These are phyloP conservation scores for Peltaster fructicola DNA, from an alignment of 2,329 filamentous ascomycete genomes.

Conservation along the genomic window DNA sequence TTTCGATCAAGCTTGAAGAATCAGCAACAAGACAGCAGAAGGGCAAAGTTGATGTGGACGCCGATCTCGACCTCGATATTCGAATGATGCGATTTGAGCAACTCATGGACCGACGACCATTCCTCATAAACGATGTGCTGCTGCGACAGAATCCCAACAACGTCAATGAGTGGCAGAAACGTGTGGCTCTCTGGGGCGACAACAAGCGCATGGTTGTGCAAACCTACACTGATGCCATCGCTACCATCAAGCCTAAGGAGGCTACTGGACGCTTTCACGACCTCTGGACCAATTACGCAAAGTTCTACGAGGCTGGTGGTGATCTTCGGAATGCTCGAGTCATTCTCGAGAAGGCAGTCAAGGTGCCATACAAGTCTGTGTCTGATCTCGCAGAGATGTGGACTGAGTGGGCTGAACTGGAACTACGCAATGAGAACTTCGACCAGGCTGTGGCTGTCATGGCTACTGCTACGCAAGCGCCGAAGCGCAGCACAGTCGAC, in stretches of 20 bases:
- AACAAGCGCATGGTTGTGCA: conserved; percentile 83
- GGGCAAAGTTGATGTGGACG: conserved; percentile 58
- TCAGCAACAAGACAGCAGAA: conserved; percentile 66
- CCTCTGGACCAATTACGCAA: conserved; percentile 91
- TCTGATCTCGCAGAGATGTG: conserved; percentile 92
- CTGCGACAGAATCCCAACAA: conserved; percentile 92
- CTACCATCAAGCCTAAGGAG: conserved; percentile 83
- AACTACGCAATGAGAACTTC: conserved; percentile 88
- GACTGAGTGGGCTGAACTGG: conserved; percentile 99
- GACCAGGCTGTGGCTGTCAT: conserved; percentile 89
- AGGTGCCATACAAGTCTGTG: conserved; percentile 96
- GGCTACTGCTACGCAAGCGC: conserved; percentile 93
- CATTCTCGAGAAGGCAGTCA: conserved; percentile 95
- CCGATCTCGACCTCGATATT: conserved; percentile 88
- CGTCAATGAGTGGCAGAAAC: conserved; percentile 91
- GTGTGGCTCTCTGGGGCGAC: conserved; percentile 85
- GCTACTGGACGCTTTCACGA: conserved; percentile 86
- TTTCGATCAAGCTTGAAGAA: conserved; percentile 76
- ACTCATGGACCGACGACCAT: conserved; percentile 89
- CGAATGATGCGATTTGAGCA: conserved; percentile 97
- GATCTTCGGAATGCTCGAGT: conserved; percentile 72
- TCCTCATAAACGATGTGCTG: conserved; percentile 89
- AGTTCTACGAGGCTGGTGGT: conserved; percentile 81
- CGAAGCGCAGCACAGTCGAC: conserved; percentile 93
- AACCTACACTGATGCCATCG: conserved; percentile 88